phyloP scores from a whole-genome alignment of 208 protist genomes.

The Leishmania major region DNA sequence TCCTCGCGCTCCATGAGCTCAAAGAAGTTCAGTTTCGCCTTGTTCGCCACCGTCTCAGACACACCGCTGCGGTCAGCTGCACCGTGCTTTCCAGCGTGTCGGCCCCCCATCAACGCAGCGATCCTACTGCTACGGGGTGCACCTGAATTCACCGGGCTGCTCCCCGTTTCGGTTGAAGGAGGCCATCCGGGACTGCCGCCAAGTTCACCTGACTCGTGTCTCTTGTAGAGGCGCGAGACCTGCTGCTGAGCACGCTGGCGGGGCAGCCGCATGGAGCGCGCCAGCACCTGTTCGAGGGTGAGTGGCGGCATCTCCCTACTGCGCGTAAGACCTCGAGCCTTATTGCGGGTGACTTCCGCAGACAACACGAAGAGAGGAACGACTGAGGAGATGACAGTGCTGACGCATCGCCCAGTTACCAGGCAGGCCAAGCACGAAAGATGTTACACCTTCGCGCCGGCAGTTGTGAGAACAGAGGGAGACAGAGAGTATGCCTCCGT shows the following conservation, averaged over 20 bases:
- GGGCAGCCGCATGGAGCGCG: constrained; percentile 82
- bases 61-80: background rate
- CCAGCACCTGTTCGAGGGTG: constrained; percentile 87
- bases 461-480: background rate
- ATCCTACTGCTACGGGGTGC: background rate
- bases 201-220: background rate
- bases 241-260: constrained; percentile 33
- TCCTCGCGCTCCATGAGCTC: constrained; percentile 69
- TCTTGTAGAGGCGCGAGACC: constrained; percentile 24
- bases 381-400: background rate
- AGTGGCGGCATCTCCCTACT: constrained; percentile 54
- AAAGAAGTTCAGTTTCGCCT: constrained; percentile 49
- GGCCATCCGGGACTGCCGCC: background rate
- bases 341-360: background rate
- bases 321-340: background rate
- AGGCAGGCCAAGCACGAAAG: background rate
- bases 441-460: background rate
- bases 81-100: background rate
- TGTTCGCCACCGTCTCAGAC: constrained; percentile 8
- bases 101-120: constrained; percentile 3
- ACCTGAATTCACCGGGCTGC: background rate
- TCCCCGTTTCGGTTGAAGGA: background rate
- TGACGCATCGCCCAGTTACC: background rate
- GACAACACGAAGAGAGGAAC: background rate
- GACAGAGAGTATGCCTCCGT: background rate